Evolutionary conservation across 371 early-diverging fungal species (phyloP), one percentile per base, ranked within the genome.

Genomic region (Mortierella sp.): DNA sequence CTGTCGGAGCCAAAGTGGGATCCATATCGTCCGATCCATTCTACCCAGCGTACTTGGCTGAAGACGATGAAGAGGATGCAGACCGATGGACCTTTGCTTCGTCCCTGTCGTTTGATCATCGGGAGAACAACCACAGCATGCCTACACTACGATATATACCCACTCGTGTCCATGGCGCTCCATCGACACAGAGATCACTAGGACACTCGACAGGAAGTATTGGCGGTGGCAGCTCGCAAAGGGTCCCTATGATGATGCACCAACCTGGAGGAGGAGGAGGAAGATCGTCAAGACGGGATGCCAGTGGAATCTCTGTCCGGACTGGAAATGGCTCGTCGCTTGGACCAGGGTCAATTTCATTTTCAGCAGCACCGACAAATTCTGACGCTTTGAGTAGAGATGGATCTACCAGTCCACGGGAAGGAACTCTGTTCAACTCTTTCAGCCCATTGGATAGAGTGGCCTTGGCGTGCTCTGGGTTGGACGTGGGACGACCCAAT

Each of bases 71-170:
- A 19, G 78, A 77, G 25, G 78, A 77, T 43, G 78, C 71, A 6
- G 78, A 77, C 37, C 67, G 78, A 27, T 77, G 78, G 78, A 77
- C 78, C 1, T 77, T 77, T 67, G 78, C 78, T 2, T 77, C 78
- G 14, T 77, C 78, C 7, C 24, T 77, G n/a, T 77, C 78, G n/a
- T 77, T 77, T 37, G 78, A 70, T 55, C 78, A 70, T 24, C 54
- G 74, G 29, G 74, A 74, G 3, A 67, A 57, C 39, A 41, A 56
- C 40, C 62, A 63, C 22, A 63, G 54, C 49, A 49, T 74, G 28
- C 74, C 74, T 0, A 74, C 74, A 10, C 44, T 74, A 16, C 63
- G 74, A 17, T 74, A 74, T 67, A 74, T 74, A 62, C 74, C 74
- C 50, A 56, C 67, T 17, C 67, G 67, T 40, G 60, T 56, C n/a